Evolutionary conservation across 305 asterid genomes (phyloP), one percentile per base, ranked within the genome.

Genomic region (Petunia hybrid): DNA sequence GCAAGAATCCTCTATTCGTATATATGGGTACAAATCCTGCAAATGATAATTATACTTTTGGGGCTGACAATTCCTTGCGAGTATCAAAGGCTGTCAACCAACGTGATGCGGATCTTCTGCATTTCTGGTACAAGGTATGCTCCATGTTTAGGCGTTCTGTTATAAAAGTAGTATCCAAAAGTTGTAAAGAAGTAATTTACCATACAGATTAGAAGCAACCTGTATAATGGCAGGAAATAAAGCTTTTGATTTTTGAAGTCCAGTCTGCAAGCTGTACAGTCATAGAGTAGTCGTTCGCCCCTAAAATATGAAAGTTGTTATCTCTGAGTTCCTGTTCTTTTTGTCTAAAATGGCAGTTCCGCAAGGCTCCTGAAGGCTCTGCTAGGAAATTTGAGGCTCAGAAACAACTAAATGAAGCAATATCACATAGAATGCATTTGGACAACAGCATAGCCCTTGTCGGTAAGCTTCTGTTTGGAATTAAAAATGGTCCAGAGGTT

Each of bases 31-130:
- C 98, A 8, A 84, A 93, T 83, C 98, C 99, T 79, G 92, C 93
- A 76, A 96, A 94, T 63, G 98, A 94, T 79, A 94, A 94, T 68
- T 83, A 35, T 48, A 89, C 98, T 74, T 93, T 79, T 57, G 81
- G 73, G 61, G 92, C 87, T 45, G 91, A 87, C 39, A 89, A 94
- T 80, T 87, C 94, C 70, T 84, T 90, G 43, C 56, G 55, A 40
- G 89, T 87, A 82, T 69, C 97, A 77, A 86, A 84, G 83, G 88
- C 87, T 76, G 92, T 97, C 74, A 93, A 92, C 84, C 99, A 97
- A 84, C 98, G 99, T 0, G 99, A 97, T 83, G 98, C 99, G 64
- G 99, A 97, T 91, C 93, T 97, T 46, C 67, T 97, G 78, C 98
- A 97, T 82, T 97, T 91, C 81, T 93, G 99, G 98, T 89, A 94